phyloP scores from a whole-genome alignment of 2,329 filamentous ascomycete species.

The Penicillium occitanis region DNA sequence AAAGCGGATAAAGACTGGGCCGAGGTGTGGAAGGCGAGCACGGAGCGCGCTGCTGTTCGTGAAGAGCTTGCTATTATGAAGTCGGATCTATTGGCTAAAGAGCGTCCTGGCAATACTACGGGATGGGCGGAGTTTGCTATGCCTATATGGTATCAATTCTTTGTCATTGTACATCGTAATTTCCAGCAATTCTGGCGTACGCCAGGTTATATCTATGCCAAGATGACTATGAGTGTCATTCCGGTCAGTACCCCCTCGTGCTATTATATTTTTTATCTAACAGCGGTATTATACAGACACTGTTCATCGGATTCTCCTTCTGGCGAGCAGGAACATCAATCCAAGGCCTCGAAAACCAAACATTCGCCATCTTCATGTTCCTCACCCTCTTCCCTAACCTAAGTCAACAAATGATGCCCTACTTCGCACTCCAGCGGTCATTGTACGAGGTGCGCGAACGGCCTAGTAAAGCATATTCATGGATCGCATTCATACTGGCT shows the following conservation, averaged over 20 bases:
- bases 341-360: conserved; percentile 84
- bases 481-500: conserved; percentile 69
- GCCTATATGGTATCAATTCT: conserved; percentile 66
- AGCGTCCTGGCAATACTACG: conserved; percentile 30
- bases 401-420: conserved; percentile 57
- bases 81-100: conserved; percentile 57
- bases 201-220: conserved; percentile 85
- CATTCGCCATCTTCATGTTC: conserved; percentile 87
- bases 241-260: neutral
- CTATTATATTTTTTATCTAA: neutral
- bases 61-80: conserved; percentile 57
- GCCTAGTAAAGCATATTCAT: conserved; percentile 70
- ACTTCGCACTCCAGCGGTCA: conserved; percentile 58
- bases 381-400: conserved; percentile 71
- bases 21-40: conserved; percentile 59
- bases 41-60: conserved; percentile 58
- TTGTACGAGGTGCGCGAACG: conserved; percentile 62
- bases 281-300: conserved; percentile 43
- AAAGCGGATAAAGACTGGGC: conserved; percentile 66
- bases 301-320: conserved; percentile 85
- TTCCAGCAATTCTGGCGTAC: conserved; percentile 94
- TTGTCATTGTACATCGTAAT: conserved; percentile 68
- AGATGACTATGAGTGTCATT: conserved; percentile 61
- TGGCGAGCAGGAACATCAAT: conserved; percentile 70
- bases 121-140: conserved; percentile 78